Evolutionary conservation across 1,284 basidiomycete species (phyloP).

Genomic region (Grifola frondosa): DNA sequence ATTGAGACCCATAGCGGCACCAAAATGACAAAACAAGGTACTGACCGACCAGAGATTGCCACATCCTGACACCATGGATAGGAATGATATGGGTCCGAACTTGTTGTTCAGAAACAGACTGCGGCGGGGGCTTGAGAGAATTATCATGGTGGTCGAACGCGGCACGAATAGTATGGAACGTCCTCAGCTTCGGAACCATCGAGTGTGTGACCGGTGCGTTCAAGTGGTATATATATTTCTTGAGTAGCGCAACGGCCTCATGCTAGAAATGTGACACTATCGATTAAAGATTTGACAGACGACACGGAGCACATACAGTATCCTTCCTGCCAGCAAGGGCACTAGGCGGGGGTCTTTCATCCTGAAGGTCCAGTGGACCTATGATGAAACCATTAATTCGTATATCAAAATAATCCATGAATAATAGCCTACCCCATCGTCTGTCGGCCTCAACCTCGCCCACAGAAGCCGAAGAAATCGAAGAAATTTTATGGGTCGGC

Average conservation of each 20-base stretch:
- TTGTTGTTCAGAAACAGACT: constrained; percentile 61
- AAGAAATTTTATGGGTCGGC: constrained; percentile 6
- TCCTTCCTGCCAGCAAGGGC: constrained; percentile 64
- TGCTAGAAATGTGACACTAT: constrained; percentile 32
- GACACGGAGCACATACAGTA: constrained; percentile 41
- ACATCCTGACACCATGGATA: constrained; percentile 54
- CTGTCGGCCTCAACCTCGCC: constrained; percentile 23
- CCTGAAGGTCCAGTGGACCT: constrained; percentile 56
- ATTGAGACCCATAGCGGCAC: not conserved
- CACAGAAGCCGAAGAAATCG: constrained; percentile 14
- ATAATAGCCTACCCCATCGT: constrained; percentile 26
- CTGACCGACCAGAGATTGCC: constrained; percentile 46
- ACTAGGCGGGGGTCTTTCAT: constrained; percentile 59
- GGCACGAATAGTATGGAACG: constrained; percentile 45
- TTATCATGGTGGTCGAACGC: constrained; percentile 52
- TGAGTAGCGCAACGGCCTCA: constrained; percentile 55
- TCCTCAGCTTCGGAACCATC: constrained; percentile 50
- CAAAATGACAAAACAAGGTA: not conserved
- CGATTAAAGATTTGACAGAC: not conserved
- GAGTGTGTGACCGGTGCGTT: constrained; percentile 54
- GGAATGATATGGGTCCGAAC: constrained; percentile 40
- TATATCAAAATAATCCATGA: no score
- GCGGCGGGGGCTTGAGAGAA: constrained; percentile 47
- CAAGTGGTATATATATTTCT: constrained; percentile 57
- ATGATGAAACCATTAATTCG: not conserved